phyloP scores from a whole-genome alignment of 1,284 basidiomycete genomes.

The Naganishia sp. region DNA sequence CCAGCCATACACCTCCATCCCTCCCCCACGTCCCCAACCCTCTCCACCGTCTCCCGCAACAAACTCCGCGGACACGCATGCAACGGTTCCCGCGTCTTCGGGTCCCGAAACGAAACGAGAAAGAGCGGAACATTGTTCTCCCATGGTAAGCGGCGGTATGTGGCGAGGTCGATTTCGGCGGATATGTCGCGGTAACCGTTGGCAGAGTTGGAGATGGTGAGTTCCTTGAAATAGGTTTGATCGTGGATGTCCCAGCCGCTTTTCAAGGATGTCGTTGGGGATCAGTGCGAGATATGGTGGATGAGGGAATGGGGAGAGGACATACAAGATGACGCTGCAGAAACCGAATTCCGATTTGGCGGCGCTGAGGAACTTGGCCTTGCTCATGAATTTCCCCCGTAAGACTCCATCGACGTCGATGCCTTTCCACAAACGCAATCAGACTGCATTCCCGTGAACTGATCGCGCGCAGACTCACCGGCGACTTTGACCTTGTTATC shows the following conservation, averaged over 20 bases:
- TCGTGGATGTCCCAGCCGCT: conserved; percentile 91
- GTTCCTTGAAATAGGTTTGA: conserved; percentile 74
- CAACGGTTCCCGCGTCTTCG: conserved; percentile 73
- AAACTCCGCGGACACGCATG: conserved; percentile 81
- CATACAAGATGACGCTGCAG: conserved; percentile 75
- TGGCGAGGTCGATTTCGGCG: conserved; percentile 79
- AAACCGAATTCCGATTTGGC: conserved; percentile 86
- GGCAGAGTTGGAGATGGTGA: conserved; percentile 81
- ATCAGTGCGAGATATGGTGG: background rate
- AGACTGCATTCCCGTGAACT: too few relatives aligned
- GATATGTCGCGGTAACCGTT: conserved; percentile 91
- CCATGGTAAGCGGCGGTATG: conserved; percentile 86
- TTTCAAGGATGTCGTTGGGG: background rate
- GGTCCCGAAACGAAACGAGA: conserved; percentile 83
- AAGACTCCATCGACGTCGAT: conserved; percentile 84
- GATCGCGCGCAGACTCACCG: conserved; percentile 55
- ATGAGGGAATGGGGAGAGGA: background rate
- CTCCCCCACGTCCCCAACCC: conserved; percentile 48
- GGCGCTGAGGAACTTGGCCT: conserved; percentile 85
- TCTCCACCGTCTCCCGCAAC: conserved; percentile 64
- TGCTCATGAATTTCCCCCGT: conserved; percentile 92
- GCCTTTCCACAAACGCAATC: conserved; percentile 37
- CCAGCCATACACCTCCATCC: conserved; percentile 73
- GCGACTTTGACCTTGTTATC: conserved; percentile 91
- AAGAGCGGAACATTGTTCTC: conserved; percentile 91